Conservation (phyloP, 1,139 yeast species). For the Casaregolazyma suthepensis region DNA sequence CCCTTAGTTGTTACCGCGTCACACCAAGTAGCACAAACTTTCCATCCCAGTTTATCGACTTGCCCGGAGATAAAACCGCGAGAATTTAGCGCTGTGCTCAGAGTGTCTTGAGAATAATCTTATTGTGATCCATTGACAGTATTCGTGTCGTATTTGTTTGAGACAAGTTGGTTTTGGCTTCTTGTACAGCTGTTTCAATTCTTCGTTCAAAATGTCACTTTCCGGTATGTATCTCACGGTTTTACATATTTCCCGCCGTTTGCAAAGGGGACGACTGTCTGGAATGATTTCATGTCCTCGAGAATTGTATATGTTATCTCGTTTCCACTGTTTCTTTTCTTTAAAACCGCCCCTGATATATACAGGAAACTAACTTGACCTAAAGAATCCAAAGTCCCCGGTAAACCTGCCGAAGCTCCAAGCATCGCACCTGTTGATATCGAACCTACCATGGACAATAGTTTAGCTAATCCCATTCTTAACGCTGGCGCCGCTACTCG, state of each 20-base stretch:
- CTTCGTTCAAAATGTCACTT: background rate
- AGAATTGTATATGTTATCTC: background rate
- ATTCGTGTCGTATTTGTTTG: background rate
- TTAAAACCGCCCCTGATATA: background rate
- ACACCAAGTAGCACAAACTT: background rate
- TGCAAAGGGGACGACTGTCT: background rate
- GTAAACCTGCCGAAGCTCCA: conserved; percentile 17
- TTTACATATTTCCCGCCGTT: background rate
- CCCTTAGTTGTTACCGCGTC: background rate
- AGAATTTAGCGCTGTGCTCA: background rate
- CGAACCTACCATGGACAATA: conserved; percentile 9
- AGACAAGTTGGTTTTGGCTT: background rate
- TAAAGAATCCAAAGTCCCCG: background rate
- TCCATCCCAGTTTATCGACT: background rate
- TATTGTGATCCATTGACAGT: background rate
- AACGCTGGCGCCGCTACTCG: conserved; percentile 18
- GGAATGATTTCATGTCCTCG: background rate
- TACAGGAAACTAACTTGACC: background rate
- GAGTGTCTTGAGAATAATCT: background rate
- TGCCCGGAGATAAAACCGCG: background rate
- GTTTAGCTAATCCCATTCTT: conserved; percentile 10
- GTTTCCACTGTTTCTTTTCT: background rate
- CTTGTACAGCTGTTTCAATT: background rate
- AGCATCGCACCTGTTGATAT: conserved; percentile 23
- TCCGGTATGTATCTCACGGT: conserved; percentile 1